Conservation (phyloP, 2,329 filamentous ascomycete species). For the Aspergillus novoparasiticus region DNA sequence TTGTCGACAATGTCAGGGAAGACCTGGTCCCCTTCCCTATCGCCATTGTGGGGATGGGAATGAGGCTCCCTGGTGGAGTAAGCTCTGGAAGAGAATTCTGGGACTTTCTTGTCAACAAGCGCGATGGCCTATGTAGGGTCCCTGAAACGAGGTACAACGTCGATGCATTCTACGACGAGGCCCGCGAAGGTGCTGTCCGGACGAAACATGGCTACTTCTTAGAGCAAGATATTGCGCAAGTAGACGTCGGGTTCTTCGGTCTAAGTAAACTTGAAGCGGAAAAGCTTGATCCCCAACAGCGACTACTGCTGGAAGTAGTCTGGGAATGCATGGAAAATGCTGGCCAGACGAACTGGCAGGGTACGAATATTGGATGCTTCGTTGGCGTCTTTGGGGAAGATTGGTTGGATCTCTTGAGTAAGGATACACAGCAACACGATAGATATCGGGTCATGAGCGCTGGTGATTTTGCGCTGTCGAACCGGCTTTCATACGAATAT, state of each 20-base stretch:
- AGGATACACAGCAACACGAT: conserved; percentile 22
- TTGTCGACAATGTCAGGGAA: not conserved
- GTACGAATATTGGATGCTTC: conserved; percentile 33
- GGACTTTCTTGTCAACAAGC: conserved; percentile 25
- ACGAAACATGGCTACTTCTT: conserved; percentile 32
- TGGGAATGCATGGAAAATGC: conserved; percentile 37
- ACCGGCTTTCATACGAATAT: conserved; percentile 28
- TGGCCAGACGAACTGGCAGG: conserved; percentile 32
- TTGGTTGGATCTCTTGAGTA: conserved; percentile 24
- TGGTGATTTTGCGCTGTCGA: conserved; percentile 25
- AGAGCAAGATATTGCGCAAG: conserved; percentile 27
- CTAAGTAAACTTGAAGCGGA: conserved; percentile 27
- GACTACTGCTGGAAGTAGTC: conserved; percentile 34
- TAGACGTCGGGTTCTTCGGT: conserved; percentile 33
- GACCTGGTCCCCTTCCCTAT: conserved; percentile 15
- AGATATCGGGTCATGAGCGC: conserved; percentile 18
- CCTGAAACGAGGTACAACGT: conserved; percentile 28
- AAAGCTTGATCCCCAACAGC: conserved; percentile 36
- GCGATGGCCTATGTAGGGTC: conserved; percentile 22
- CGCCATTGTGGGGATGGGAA: conserved; percentile 28
- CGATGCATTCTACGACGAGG: conserved; percentile 26
- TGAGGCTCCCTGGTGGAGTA: conserved; percentile 26
- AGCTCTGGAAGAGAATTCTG: conserved; percentile 21
- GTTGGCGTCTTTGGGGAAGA: conserved; percentile 30
- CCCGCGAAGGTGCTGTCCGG: conserved; percentile 9